Conservation (phyloP, 768 basidiomycete genomes). For the Psilocybe subaeruginosa region DNA sequence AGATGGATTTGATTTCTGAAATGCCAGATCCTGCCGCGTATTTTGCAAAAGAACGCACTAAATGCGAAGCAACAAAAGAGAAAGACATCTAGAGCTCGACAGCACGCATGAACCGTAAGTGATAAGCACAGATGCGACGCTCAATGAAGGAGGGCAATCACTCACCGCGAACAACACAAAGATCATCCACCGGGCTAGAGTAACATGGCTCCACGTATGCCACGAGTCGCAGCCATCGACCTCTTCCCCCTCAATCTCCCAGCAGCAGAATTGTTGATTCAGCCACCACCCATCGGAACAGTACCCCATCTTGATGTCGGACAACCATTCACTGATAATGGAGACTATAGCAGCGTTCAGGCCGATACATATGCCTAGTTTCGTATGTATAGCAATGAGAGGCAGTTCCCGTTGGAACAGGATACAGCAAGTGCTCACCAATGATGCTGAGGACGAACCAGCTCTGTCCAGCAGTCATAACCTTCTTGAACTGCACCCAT, state of each 20-base stretch:
- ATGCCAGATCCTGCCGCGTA: conserved; percentile 99
- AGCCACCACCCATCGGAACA: conserved; percentile 99
- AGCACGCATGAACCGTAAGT: not conserved
- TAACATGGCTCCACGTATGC: conserved; percentile 84
- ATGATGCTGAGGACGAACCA: conserved; percentile 93
- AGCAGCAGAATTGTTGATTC: conserved; percentile 97
- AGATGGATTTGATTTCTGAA: conserved; percentile 97
- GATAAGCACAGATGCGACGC: not conserved
- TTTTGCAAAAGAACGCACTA: conserved; percentile 87
- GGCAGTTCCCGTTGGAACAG: not conserved
- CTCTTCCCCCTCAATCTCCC: conserved; percentile 88
- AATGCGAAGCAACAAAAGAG: conserved; percentile 84
- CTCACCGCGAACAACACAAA: conserved; percentile 91
- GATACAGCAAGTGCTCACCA: conserved; percentile 54
- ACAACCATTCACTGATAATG: conserved; percentile 95
- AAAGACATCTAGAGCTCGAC: conserved; percentile 64
- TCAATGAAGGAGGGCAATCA: conserved; percentile 11
- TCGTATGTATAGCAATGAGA: not conserved
- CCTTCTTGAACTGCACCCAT: conserved; percentile 61
- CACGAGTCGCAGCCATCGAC: conserved; percentile 87
- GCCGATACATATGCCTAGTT: conserved; percentile 85
- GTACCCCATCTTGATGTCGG: conserved; percentile 97
- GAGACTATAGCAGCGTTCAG: conserved; percentile 94
- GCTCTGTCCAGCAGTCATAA: conserved; percentile 76
- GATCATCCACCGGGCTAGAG: conserved; percentile 75